Evolutionary conservation across 768 basidiomycete species (phyloP).

Genomic region (Nidularia pulvinata): DNA sequence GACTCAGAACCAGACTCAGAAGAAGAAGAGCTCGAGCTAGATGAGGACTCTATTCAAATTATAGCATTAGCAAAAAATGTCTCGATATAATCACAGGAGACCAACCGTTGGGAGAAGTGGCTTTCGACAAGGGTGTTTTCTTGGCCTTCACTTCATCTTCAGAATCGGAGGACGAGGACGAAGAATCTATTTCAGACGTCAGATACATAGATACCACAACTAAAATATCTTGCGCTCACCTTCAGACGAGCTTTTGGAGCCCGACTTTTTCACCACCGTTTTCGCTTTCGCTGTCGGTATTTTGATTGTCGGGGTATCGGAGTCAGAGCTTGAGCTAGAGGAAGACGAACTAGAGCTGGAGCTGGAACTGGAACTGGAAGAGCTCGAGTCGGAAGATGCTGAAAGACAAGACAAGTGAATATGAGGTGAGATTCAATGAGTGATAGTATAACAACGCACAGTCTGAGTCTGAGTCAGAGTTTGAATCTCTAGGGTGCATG

Average conservation of each 20-base stretch:
- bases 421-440: not conserved
- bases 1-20: conserved; percentile 31
- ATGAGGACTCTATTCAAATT: conserved; percentile 2
- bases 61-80: not conserved
- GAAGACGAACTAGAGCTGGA: conserved; percentile 16
- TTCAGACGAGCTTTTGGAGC: no score
- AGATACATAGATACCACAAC: no score
- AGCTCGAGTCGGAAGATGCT: conserved; percentile 3
- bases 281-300: conserved; percentile 3
- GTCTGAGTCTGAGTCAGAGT: conserved; percentile 15
- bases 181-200: no score
- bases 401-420: no score
- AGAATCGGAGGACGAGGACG: no score
- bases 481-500: no score
- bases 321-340: conserved; percentile 20
- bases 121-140: not conserved
- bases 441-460: conserved; percentile 4
- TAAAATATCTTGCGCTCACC: no score
- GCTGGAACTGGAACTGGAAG: conserved; percentile 8
- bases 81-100: not conserved
- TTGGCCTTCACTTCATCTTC: not conserved
- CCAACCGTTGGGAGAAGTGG: not conserved
- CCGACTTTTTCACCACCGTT: no score
- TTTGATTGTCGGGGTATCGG: conserved; percentile 13
- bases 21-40: conserved; percentile 12